phyloP scores from a whole-genome alignment of 352 stramenopile genomes.

The Pythium diclinum region DNA sequence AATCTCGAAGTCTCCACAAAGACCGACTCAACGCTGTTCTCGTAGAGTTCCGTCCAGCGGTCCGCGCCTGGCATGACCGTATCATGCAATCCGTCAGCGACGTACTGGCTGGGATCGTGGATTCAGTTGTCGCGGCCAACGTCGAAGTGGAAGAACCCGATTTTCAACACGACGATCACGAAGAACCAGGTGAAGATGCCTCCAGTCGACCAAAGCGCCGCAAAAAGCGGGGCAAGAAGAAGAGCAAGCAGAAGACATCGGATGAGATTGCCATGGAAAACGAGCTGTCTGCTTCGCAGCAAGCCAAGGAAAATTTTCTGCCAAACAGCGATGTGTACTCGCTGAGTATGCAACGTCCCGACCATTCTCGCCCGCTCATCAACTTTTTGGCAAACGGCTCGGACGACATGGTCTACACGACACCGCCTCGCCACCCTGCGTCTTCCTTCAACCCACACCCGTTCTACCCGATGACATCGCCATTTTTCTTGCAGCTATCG shows the following conservation, averaged over 20 bases:
- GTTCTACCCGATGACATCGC: conserved; percentile 40
- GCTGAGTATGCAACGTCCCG: not conserved
- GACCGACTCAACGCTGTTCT: conserved; percentile 39
- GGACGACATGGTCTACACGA: conserved; percentile 35
- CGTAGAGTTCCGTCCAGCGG: conserved; percentile 36
- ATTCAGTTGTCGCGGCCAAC: conserved; percentile 24
- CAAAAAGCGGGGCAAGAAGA: conserved; percentile 34
- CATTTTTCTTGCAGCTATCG: conserved; percentile 58
- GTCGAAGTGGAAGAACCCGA: not conserved
- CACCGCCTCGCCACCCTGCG: conserved; percentile 26
- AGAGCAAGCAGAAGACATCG: conserved; percentile 10
- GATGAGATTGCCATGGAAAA: not conserved
- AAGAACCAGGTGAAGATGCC: not conserved
- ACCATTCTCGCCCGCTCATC: conserved; percentile 15
- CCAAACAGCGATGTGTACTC: conserved; percentile 1
- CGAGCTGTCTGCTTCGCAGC: not conserved
- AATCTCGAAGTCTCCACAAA: conserved; percentile 37
- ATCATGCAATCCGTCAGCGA: conserved; percentile 28
- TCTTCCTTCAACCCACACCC: conserved; percentile 42
- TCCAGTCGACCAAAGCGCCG: conserved; percentile 15
- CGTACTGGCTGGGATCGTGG: conserved; percentile 43
- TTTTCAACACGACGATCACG: not conserved
- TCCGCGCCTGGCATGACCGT: conserved; percentile 31
- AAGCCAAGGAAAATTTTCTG: conserved; percentile 18
- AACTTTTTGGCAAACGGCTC: conserved; percentile 17